phyloP scores from a whole-genome alignment of 2,329 filamentous ascomycete species.

The Ambrosiella beaveri region DNA sequence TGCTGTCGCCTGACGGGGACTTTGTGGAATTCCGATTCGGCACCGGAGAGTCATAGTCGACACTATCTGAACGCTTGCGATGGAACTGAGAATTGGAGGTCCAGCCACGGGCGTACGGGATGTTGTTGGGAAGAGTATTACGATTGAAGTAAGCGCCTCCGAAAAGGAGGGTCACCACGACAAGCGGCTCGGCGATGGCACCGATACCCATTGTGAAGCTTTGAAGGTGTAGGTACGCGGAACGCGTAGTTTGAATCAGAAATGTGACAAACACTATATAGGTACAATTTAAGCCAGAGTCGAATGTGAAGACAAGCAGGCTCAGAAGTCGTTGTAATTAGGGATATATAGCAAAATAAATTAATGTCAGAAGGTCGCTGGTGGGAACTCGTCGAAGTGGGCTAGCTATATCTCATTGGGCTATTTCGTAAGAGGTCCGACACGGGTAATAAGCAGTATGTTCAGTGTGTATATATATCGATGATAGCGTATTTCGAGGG shows the following conservation, averaged over 20 bases:
- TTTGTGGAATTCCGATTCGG: slow-evolving; percentile 5
- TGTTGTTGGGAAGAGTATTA: slow-evolving; percentile 17
- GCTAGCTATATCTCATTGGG: neutral
- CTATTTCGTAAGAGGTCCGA: neutral
- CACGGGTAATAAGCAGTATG: neutral
- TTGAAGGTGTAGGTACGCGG: neutral
- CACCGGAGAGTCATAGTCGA: slow-evolving; percentile 10
- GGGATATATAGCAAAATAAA: neutral
- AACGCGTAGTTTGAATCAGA: neutral
- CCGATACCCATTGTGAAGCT: slow-evolving; percentile 22
- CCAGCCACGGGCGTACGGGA: slow-evolving; percentile 12
- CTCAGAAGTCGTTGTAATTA: neutral
- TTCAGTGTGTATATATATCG: neutral
- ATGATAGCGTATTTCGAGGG: neutral
- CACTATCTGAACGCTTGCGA: slow-evolving; percentile 14
- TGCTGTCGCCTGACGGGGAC: slow-evolving; percentile 13
- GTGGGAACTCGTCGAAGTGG: neutral
- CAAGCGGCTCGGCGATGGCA: slow-evolving; percentile 25
- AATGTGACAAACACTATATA: neutral
- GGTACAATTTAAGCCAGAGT: neutral
- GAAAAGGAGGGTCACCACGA: slow-evolving; percentile 27
- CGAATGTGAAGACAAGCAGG: neutral
- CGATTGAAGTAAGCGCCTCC: slow-evolving; percentile 29
- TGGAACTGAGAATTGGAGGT: slow-evolving; percentile 10
- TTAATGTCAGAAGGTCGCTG: neutral